Conservation (phyloP, 805 yeast species). For the Candida michaelii region DNA sequence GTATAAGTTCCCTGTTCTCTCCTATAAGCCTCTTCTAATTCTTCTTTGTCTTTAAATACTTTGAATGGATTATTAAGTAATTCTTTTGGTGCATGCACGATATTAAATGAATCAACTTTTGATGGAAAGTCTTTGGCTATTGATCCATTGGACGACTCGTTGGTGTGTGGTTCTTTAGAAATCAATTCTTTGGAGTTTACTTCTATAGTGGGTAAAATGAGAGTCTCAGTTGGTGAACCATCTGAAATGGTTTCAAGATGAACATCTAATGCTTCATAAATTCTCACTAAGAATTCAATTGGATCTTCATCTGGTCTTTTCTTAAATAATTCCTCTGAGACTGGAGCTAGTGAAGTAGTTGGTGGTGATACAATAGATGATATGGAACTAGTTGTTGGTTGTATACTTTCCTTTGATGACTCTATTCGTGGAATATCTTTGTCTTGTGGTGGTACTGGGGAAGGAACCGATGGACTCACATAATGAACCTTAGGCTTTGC, state of each 20-base stretch:
- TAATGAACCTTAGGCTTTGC: slow-evolving; percentile 19
- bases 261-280: slow-evolving; percentile 1
- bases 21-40: slow-evolving; percentile 13
- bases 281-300: slow-evolving; percentile 11
- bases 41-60: slow-evolving; percentile 15
- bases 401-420: neutral
- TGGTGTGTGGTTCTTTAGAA: too few species aligned
- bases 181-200: too few species aligned
- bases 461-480: too few species aligned
- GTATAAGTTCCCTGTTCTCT: slow-evolving; percentile 13
- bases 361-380: too few species aligned
- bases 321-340: neutral
- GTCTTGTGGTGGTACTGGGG: too few species aligned
- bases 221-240: too few species aligned
- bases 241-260: too few species aligned
- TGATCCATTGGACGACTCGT: too few species aligned
- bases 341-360: too few species aligned
- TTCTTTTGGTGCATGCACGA: neutral
- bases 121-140: neutral
- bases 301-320: slow-evolving; percentile 11
- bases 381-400: too few species aligned
- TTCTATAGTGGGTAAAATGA: too few species aligned
- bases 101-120: neutral
- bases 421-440: too few species aligned
- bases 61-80: slow-evolving; percentile 11